Conservation (phyloP, 2,329 filamentous ascomycete species). For the Aureobasidium sp. region DNA sequence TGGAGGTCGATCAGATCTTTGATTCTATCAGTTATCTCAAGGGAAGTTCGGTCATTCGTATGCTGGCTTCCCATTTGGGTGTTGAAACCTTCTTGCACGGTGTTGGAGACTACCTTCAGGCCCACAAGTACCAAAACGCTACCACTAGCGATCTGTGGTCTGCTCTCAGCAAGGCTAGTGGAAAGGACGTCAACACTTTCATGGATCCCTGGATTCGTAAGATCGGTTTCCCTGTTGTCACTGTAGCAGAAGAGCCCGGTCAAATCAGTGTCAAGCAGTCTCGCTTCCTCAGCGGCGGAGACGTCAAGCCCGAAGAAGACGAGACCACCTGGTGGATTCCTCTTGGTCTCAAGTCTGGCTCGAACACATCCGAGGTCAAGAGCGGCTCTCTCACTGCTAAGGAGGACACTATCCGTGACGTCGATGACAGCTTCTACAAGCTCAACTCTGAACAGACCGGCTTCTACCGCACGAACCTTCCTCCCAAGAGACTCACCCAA, state of each 20-base stretch:
- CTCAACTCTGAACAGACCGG: slow-evolving; percentile 83
- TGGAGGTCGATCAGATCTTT: slow-evolving; percentile 97
- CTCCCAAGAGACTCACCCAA: slow-evolving; percentile 70
- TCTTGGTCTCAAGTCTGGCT: slow-evolving; percentile 71
- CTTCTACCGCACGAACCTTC: slow-evolving; percentile 90
- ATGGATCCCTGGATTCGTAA: slow-evolving; percentile 96
- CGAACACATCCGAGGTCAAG: slow-evolving; percentile 52
- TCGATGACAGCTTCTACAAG: slow-evolving; percentile 82
- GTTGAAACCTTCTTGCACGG: slow-evolving; percentile 83
- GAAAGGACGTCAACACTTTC: slow-evolving; percentile 72
- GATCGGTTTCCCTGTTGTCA: slow-evolving; percentile 89
- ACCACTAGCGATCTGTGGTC: slow-evolving; percentile 88
- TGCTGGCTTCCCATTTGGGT: slow-evolving; percentile 86
- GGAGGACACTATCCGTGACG: slow-evolving; percentile 63
- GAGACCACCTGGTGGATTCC: slow-evolving; percentile 94
- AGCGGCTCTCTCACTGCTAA: slow-evolving; percentile 64
- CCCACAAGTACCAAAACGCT: slow-evolving; percentile 80
- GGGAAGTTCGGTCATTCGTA: slow-evolving; percentile 91
- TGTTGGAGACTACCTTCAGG: slow-evolving; percentile 80
- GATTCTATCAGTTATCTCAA: slow-evolving; percentile 95
- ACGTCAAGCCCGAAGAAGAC: slow-evolving; percentile 85
- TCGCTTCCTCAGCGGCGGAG: slow-evolving; percentile 84
- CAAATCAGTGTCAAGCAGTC: slow-evolving; percentile 77
- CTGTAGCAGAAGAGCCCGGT: slow-evolving; percentile 71
- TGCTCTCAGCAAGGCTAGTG: slow-evolving; percentile 78